These are phyloP conservation scores for Linum usitatissimum DNA, from an alignment of 345 rosid genomes.

Conservation along the genomic window DNA sequence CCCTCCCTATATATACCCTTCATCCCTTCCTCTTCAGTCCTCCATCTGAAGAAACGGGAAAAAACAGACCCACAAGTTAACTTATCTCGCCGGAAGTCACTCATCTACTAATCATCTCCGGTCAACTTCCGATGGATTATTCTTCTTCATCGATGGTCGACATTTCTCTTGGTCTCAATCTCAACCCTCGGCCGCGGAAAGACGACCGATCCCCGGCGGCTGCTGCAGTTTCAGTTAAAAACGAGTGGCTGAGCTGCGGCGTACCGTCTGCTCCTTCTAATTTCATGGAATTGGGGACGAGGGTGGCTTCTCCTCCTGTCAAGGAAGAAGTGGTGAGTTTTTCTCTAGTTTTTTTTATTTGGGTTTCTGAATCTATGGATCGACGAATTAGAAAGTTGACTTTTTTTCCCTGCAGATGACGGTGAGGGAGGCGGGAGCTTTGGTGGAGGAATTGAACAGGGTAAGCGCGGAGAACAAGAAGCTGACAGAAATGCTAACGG, in stretches of 20 bases:
- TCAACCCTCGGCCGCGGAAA: background rate
- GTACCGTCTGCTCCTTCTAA: background rate
- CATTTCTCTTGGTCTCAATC: constrained; percentile 1
- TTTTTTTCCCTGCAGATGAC: background rate
- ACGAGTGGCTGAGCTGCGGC: background rate
- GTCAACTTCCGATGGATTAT: background rate
- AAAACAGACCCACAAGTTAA: background rate
- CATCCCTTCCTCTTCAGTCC: background rate
- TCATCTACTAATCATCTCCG: background rate
- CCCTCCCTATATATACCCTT: background rate
- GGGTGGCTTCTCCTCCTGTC: background rate
- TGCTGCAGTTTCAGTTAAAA: background rate
- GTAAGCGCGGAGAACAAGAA: constrained; percentile 25
- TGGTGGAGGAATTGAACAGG: constrained; percentile 22
- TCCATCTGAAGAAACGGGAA: background rate
- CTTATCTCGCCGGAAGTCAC: background rate
- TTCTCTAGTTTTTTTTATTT: background rate
- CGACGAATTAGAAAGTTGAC: background rate
- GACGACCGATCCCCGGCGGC: background rate
- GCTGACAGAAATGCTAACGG: constrained; percentile 17
- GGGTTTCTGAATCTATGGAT: background rate
- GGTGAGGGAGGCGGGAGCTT: background rate
- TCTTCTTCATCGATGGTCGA: background rate
- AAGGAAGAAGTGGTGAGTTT: background rate
- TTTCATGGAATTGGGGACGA: background rate